Evolutionary conservation across 73 alveolate genomes (phyloP).

Genomic region (Paramecium bursaria): DNA sequence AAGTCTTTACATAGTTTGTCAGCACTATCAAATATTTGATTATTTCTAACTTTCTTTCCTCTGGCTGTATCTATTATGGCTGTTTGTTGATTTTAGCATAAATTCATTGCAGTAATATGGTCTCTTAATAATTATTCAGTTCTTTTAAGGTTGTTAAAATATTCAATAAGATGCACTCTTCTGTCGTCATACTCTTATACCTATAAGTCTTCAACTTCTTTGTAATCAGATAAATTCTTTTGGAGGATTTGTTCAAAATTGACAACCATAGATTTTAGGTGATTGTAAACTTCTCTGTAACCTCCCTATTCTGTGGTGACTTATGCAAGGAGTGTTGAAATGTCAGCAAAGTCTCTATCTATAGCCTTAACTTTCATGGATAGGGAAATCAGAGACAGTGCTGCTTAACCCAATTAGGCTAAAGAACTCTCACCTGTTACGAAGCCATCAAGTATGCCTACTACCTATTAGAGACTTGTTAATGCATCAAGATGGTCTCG

Average conservation of each 20-base stretch:
- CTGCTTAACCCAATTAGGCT: constrained; percentile 47
- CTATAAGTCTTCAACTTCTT: constrained; percentile 48
- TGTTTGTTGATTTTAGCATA: constrained; percentile 45
- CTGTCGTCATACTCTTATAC: constrained; percentile 53
- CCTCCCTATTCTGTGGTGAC: constrained; percentile 61
- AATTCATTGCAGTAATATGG: constrained; percentile 46
- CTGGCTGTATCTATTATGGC: constrained; percentile 55
- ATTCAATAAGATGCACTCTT: constrained; percentile 30
- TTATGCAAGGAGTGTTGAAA: constrained; percentile 38
- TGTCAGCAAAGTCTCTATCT: constrained; percentile 31
- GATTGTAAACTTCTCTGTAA: constrained; percentile 40
- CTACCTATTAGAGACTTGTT: constrained; percentile 15
- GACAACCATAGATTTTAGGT: constrained; percentile 19
- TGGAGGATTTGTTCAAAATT: constrained; percentile 21
- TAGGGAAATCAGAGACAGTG: constrained; percentile 10
- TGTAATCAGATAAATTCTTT: constrained; percentile 38
- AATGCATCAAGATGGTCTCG: constrained; percentile 58
- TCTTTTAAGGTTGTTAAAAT: constrained; percentile 51
- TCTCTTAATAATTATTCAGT: constrained; percentile 61
- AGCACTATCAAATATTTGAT: constrained; percentile 8
- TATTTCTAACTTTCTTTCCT: constrained; percentile 46
- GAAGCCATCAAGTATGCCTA: constrained; percentile 33
- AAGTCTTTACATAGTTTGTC: constrained; percentile 48
- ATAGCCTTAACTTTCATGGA: constrained; percentile 24
- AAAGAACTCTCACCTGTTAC: constrained; percentile 17